A percentile compares a stretch with the other conserved stretches of the same genome.
Conservation (phyloP, 306 rosid species). For the Malus asiatica region DNA sequence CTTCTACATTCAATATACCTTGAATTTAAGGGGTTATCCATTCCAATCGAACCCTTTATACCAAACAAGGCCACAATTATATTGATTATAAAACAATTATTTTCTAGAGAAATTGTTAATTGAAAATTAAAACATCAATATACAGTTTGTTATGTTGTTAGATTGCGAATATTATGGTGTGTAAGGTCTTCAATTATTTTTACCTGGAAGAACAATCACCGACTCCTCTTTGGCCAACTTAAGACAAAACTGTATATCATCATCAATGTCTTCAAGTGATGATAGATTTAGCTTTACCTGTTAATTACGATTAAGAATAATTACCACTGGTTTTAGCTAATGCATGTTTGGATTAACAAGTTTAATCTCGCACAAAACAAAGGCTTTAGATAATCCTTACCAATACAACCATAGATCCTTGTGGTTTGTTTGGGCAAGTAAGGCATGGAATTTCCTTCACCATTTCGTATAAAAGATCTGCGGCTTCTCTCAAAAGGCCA, state of each 20-base stretch:
- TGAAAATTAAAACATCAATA: too few relatives aligned
- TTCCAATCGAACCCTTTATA: too few relatives aligned
- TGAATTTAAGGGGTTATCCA: too few relatives aligned
- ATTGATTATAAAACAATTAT: too few relatives aligned
- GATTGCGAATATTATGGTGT: too few relatives aligned
- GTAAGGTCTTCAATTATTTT: neutral
- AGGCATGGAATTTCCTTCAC: constrained; percentile 51
- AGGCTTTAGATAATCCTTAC: constrained; percentile 11
- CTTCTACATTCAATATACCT: too few relatives aligned
- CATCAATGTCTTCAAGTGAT: constrained; percentile 36
- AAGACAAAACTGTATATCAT: constrained; percentile 57
- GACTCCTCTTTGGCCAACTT: constrained; percentile 60
- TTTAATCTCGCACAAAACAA: neutral
- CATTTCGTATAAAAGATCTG: constrained; percentile 33
- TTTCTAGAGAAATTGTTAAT: too few relatives aligned
- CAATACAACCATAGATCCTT: constrained; percentile 58
- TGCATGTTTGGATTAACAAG: neutral
- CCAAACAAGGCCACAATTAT: too few relatives aligned
- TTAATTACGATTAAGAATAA: neutral
- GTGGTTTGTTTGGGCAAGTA: constrained; percentile 60
- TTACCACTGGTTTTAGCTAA: too few relatives aligned
- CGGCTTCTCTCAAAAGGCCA: constrained; percentile 34
- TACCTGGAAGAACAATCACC: constrained; percentile 55
- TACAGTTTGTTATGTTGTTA: too few relatives aligned
- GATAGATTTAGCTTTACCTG: constrained; percentile 51